A percentile compares a stretch with the other conserved stretches of the same genome.
Evolutionary conservation across 2,329 filamentous ascomycete species (phyloP).

Genomic region (Diplodia intermedia): DNA sequence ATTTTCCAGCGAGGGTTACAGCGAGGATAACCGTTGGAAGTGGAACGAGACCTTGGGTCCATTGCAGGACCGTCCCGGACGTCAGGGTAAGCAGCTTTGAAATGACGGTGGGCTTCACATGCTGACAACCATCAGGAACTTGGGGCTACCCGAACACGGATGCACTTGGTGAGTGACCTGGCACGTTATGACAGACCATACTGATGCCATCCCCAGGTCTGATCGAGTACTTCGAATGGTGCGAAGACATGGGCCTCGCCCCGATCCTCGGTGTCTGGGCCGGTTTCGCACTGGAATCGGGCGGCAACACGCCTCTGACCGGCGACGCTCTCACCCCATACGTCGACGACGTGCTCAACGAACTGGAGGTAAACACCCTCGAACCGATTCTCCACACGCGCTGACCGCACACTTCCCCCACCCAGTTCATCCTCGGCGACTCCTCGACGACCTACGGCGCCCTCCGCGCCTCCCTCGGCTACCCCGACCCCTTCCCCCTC

Average conservation of each 20-base stretch:
- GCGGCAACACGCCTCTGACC: constrained; percentile 55
- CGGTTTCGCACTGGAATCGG: constrained; percentile 57
- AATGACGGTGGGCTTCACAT: not conserved
- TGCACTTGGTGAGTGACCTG: constrained; percentile 54
- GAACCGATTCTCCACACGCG: no score
- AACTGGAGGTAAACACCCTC: constrained; percentile 57
- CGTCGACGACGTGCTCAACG: constrained; percentile 66
- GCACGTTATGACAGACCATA: no score
- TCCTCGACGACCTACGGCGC: constrained; percentile 63
- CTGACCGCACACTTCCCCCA: not conserved
- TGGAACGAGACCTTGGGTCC: constrained; percentile 62
- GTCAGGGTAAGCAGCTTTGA: constrained; percentile 60
- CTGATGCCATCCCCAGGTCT: constrained; percentile 46
- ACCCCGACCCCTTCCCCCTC: constrained; percentile 66
- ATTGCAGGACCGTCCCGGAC: constrained; percentile 61
- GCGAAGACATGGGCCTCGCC: constrained; percentile 66
- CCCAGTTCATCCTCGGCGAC: constrained; percentile 62
- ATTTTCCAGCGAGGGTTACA: constrained; percentile 45
- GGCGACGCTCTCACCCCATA: constrained; percentile 60
- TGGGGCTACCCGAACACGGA: constrained; percentile 70
- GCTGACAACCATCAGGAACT: constrained; percentile 46
- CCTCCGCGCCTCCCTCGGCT: constrained; percentile 65
- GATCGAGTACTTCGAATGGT: constrained; percentile 67
- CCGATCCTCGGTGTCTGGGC: constrained; percentile 64
- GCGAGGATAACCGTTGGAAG: constrained; percentile 55